Percentiles rank a stretch among this genome's conserved stretches.
Conservation (phyloP, 2,329 filamentous ascomycete species). For the Penicillium sp. region DNA sequence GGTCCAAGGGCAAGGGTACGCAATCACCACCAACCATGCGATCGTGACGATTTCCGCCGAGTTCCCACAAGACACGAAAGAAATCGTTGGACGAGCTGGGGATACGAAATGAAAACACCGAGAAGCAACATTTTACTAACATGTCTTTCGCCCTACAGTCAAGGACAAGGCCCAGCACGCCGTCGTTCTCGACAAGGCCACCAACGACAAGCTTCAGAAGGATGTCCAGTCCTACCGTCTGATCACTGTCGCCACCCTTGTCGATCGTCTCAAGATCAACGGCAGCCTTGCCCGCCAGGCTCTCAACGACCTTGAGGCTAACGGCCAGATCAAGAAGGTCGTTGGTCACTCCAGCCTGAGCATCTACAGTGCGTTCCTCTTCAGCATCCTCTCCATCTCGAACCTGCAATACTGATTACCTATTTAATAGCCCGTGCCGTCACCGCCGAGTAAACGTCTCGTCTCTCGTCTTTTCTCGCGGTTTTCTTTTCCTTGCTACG, state of each 20-base stretch:
- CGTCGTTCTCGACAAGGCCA: constrained; percentile 97
- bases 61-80: constrained; percentile 6
- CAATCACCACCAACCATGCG: constrained; percentile 24
- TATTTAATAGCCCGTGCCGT: constrained; percentile 41
- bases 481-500: constrained; percentile 38
- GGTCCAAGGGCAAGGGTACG: constrained; percentile 58
- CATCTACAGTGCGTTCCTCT: constrained; percentile 79
- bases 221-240: constrained; percentile 99
- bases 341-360: constrained; percentile 95
- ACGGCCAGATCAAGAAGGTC: constrained; percentile 97
- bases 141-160: constrained; percentile 58
- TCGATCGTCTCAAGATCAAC: constrained; percentile 99
- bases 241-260: constrained; percentile 95
- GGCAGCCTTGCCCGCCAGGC: constrained; percentile 90
- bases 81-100: constrained; percentile 16
- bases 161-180: constrained; percentile 99
- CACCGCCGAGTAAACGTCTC: constrained; percentile 45
- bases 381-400: neutral
- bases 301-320: constrained; percentile 91
- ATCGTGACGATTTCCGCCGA: constrained; percentile 24
- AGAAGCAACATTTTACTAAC: constrained; percentile 16
- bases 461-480: constrained; percentile 35
- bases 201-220: constrained; percentile 98
- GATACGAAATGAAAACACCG: constrained; percentile 5
- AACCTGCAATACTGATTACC: constrained; percentile 9